Conservation (phyloP, 2,329 filamentous ascomycete species). For the Pseudocercospora vitis region DNA sequence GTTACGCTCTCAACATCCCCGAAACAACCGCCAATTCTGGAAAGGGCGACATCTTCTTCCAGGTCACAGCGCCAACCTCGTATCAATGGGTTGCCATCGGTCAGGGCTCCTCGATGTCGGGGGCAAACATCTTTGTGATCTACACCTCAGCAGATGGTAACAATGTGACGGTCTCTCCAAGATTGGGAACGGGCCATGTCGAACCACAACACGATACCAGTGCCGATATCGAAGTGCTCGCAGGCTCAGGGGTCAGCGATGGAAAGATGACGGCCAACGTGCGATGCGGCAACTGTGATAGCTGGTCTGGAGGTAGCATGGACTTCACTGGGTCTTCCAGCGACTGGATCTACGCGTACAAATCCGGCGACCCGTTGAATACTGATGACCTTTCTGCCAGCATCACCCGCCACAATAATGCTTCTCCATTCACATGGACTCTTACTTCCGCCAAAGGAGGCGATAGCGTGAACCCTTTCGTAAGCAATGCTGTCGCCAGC, state of each 20-base stretch:
- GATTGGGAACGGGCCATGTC: conserved; percentile 47
- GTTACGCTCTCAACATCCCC: conserved; percentile 58
- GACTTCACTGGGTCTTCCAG: conserved; percentile 47
- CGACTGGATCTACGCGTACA: conserved; percentile 54
- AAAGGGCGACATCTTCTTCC: conserved; percentile 58
- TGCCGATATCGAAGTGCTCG: conserved; percentile 51
- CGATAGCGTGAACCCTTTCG: conserved; percentile 46
- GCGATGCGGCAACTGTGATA: conserved; percentile 54
- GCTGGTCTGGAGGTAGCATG: conserved; percentile 55
- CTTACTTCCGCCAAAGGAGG: conserved; percentile 54
- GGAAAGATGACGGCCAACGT: conserved; percentile 59
- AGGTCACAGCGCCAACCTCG: conserved; percentile 54
- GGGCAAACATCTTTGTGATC: conserved; percentile 60
- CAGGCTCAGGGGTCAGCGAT: conserved; percentile 54
- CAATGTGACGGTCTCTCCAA: conserved; percentile 60
- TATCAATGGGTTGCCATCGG: conserved; percentile 59
- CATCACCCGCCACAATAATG: conserved; percentile 50
- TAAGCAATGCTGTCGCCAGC: conserved; percentile 18
- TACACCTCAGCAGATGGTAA: conserved; percentile 54
- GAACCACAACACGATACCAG: conserved; percentile 46
- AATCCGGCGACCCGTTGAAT: conserved; percentile 49
- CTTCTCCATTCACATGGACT: conserved; percentile 47
- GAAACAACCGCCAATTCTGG: conserved; percentile 52
- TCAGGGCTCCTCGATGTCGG: conserved; percentile 55
- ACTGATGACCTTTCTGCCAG: conserved; percentile 46